Evolutionary conservation across 441 rosid genomes (phyloP).

Genomic region (Arabidopsis hybrid): DNA sequence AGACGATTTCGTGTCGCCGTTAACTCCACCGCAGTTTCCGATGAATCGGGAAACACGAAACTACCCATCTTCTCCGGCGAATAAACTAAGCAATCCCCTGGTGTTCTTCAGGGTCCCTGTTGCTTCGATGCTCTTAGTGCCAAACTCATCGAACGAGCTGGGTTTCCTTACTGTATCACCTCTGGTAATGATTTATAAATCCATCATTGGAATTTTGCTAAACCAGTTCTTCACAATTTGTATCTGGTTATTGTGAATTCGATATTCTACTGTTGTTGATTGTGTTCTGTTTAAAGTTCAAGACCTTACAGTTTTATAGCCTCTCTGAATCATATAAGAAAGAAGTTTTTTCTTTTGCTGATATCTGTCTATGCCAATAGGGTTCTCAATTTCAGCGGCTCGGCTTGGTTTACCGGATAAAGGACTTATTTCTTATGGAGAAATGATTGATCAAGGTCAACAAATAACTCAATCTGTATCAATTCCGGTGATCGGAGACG

Average conservation of each 20-base stretch:
- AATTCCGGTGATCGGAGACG: conserved; percentile 89
- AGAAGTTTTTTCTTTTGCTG: background rate
- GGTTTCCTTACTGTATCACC: conserved; percentile 79
- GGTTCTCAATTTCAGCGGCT: conserved; percentile 89
- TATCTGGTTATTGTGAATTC: background rate
- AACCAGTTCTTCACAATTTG: background rate
- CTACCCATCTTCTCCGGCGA: conserved; percentile 55
- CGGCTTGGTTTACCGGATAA: conserved; percentile 83
- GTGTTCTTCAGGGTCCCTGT: conserved; percentile 91
- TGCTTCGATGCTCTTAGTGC: conserved; percentile 98
- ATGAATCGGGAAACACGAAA: conserved; percentile 19
- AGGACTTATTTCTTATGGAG: conserved; percentile 85
- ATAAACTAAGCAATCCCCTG: conserved; percentile 73
- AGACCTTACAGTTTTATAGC: conserved; percentile 22
- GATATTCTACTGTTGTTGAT: background rate
- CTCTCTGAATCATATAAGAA: background rate
- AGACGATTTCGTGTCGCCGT: conserved; percentile 27
- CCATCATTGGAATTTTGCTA: background rate
- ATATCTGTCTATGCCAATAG: conserved; percentile 47
- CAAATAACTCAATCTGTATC: conserved; percentile 79
- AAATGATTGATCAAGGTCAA: conserved; percentile 87
- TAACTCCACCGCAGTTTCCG: conserved; percentile 31
- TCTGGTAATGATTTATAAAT: conserved; percentile 51
- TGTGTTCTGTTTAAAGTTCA: conserved; percentile 17
- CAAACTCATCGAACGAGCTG: conserved; percentile 81